Conservation (phyloP, 1,284 basidiomycete species). For the Rhodotorula glutinis region DNA sequence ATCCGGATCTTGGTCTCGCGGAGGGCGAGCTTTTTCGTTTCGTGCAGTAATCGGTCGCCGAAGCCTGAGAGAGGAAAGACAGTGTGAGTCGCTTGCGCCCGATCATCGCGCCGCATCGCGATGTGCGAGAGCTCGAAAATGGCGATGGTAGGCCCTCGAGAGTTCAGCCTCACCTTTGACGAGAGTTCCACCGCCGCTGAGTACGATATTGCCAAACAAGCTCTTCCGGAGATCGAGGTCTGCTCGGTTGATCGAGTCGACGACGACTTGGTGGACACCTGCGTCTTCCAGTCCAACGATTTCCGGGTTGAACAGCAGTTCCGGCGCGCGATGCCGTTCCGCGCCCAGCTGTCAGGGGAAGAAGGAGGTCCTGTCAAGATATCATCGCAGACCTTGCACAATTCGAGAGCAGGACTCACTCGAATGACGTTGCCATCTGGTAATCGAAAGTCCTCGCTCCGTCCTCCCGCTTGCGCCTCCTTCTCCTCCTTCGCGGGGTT, state of each 20-base stretch:
- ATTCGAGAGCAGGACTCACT: constrained; percentile 55
- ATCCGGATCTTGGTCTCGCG: constrained; percentile 99
- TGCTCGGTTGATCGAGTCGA: constrained; percentile 70
- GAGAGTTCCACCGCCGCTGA: constrained; percentile 93
- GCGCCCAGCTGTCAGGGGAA: constrained; percentile 85
- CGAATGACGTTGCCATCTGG: constrained; percentile 93
- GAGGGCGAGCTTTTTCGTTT: constrained; percentile 93
- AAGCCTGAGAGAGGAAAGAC: constrained; percentile 64
- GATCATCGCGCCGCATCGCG: not conserved
- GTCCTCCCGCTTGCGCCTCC: constrained; percentile 60
- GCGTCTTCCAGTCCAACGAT: constrained; percentile 93
- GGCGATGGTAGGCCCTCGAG: too few species aligned
- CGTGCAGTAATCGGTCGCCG: constrained; percentile 89
- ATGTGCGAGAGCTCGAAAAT: not conserved
- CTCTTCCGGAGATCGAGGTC: constrained; percentile 84
- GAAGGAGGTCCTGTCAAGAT: too few species aligned
- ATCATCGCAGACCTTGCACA: too few species aligned
- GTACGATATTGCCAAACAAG: constrained; percentile 92
- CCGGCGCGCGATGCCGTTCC: constrained; percentile 94
- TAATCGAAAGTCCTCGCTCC: constrained; percentile 83
- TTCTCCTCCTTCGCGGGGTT: constrained; percentile 95
- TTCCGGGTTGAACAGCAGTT: constrained; percentile 97
- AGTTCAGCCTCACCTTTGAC: constrained; percentile 70
- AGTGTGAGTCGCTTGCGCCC: not conserved
- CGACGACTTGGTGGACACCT: constrained; percentile 87